A percentile compares a stretch with the other conserved stretches of the same genome.
phyloP scores from a whole-genome alignment of 1,139 yeast genomes.

The Arxiozyma telluris region DNA sequence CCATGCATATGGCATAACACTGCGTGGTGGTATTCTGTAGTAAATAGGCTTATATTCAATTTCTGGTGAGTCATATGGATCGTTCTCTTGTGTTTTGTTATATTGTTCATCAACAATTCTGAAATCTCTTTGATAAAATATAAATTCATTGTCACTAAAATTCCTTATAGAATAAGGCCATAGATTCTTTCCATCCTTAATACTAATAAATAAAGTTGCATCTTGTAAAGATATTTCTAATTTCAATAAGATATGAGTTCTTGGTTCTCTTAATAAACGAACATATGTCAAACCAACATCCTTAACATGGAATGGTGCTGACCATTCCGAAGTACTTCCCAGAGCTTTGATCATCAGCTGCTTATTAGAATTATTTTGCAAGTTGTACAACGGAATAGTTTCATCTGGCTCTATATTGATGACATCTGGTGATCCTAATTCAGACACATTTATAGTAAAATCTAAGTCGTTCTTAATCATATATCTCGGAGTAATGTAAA shows the following conservation, averaged over 20 bases:
- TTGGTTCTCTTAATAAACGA: constrained; percentile 51
- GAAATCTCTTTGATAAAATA: constrained; percentile 81
- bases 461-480: constrained; percentile 56
- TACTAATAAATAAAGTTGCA: constrained; percentile 70
- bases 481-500: constrained; percentile 77
- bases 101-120: constrained; percentile 36
- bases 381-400: constrained; percentile 51
- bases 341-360: constrained; percentile 52
- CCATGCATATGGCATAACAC: constrained; percentile 98
- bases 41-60: constrained; percentile 55
- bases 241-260: constrained; percentile 62
- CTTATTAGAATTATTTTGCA: constrained; percentile 33
- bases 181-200: constrained; percentile 60
- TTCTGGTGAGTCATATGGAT: constrained; percentile 49
- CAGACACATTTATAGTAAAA: constrained; percentile 49
- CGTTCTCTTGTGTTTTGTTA: constrained; percentile 34
- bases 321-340: constrained; percentile 60
- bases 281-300: constrained; percentile 77
- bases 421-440: constrained; percentile 52
- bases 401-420: constrained; percentile 41
- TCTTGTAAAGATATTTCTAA: constrained; percentile 68
- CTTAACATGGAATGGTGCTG: constrained; percentile 77
- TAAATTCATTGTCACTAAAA: constrained; percentile 75
- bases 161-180: constrained; percentile 95
- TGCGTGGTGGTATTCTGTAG: constrained; percentile 74